Evolutionary conservation across 495 filamentous ascomycete species (phyloP).

Genomic region (Aspergillus nanangensis): DNA sequence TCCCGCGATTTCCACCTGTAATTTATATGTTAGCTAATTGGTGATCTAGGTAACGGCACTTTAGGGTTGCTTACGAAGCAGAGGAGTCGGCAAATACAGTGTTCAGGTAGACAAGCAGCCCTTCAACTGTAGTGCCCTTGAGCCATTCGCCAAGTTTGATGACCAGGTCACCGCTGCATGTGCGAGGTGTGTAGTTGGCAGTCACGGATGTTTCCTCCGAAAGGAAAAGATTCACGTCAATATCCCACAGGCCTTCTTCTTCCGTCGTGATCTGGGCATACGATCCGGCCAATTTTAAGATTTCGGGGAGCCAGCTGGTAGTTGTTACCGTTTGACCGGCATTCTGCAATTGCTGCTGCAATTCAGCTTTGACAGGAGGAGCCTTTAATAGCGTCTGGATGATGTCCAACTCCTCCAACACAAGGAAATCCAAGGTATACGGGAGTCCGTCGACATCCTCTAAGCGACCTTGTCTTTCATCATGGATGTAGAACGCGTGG

Average conservation of each 20-base stretch:
- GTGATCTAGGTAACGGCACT: background rate
- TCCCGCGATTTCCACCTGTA: constrained; percentile 64
- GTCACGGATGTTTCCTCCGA: constrained; percentile 93
- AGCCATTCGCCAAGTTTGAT: constrained; percentile 95
- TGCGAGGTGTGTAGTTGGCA: constrained; percentile 93
- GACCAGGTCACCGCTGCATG: constrained; percentile 83
- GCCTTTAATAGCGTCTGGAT: constrained; percentile 82
- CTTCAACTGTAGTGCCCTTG: constrained; percentile 62
- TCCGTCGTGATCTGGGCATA: constrained; percentile 92
- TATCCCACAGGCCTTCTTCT: constrained; percentile 92
- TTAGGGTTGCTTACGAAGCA: constrained; percentile 45
- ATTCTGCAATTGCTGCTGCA: constrained; percentile 66
- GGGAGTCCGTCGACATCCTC: constrained; percentile 91
- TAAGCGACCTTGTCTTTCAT: constrained; percentile 78
- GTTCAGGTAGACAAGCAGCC: constrained; percentile 67
- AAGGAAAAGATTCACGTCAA: constrained; percentile 91
- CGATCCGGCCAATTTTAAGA: constrained; percentile 74
- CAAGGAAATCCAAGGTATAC: constrained; percentile 89
- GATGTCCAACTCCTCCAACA: constrained; percentile 90
- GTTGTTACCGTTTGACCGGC: constrained; percentile 51
- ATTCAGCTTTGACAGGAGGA: constrained; percentile 76
- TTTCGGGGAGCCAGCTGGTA: constrained; percentile 68
- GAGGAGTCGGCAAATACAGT: constrained; percentile 53
- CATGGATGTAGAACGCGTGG: constrained; percentile 74
- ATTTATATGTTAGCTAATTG: constrained; percentile 20